A percentile compares a stretch with the other conserved stretches of the same genome.
Conservation (phyloP, 2,329 filamentous ascomycete species). For the Dichotomopilus funicola region DNA sequence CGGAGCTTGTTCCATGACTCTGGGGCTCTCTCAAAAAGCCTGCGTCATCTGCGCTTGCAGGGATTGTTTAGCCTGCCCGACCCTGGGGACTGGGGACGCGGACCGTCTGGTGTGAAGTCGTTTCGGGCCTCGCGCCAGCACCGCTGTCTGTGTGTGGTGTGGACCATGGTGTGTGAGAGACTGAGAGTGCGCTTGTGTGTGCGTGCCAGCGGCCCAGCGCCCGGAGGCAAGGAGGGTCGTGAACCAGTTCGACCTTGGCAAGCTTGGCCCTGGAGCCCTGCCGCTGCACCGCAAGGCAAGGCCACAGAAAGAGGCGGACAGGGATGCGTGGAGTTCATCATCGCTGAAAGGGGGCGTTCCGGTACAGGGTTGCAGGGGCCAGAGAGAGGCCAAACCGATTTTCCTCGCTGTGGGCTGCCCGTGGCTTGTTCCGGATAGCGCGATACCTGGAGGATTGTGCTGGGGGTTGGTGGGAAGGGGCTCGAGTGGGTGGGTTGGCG, state of each 20-base stretch:
- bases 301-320: conserved; percentile 15
- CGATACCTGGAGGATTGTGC: conserved; percentile 12
- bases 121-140: conserved; percentile 22
- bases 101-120: conserved; percentile 17
- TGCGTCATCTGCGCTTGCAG: conserved; percentile 31
- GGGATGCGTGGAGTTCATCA: conserved; percentile 17
- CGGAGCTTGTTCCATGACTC: conserved; percentile 27
- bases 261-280: too few relatives aligned
- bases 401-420: conserved; percentile 14
- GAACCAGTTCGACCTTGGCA: too few relatives aligned
- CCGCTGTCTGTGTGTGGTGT: background rate
- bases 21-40: conserved; percentile 22
- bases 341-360: conserved; percentile 3
- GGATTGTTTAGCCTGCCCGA: conserved; percentile 25
- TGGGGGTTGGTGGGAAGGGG: conserved; percentile 3
- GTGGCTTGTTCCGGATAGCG: conserved; percentile 18
- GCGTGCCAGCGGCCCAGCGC: too few relatives aligned
- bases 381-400: conserved; percentile 14
- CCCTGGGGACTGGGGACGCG: conserved; percentile 16
- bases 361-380: conserved; percentile 13
- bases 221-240: too few relatives aligned
- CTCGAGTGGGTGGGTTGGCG: too few relatives aligned
- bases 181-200: conserved; percentile 17
- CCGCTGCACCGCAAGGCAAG: too few relatives aligned
- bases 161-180: background rate